Base-by-base conservation (phyloP, 345 rosid species). In the Chamaenerion angustifolium region DNA sequence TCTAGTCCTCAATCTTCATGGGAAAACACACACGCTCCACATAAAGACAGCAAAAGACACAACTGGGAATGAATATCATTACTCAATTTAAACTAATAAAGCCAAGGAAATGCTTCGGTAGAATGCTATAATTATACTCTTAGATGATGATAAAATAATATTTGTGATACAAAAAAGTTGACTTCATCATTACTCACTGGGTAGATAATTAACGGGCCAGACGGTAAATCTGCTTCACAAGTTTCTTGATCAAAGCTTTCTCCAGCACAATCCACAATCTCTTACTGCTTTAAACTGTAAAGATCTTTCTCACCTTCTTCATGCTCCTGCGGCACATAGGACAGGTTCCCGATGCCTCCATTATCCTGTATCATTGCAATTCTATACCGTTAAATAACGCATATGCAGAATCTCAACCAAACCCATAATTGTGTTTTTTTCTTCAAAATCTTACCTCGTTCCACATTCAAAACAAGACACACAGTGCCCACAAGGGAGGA, bases 401-500 rank as follows among this genome's bases (percentile, higher is more conserved):
- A 31, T 18, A 11, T 1, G 11, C 10, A 48, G 13, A 14, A 19
- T 48, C 12, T 48, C 6, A 19, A 9, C 0, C n/a, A 13, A 0
- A 48, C 12, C 27, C n/a, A 45, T 8, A 21, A 0, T 2, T 0
- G 3, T 21, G 25, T 21, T 21, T 21, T 21, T 21, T 21, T 0
- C 1, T 21, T 21, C 25, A 21, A 21, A 21, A 21, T 2, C 25
- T 57, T 84, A 88, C 99, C 96, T 79, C 43, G 85, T 74, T 66
- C 96, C 96, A 48, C 99, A 93, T 6, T 64, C 88, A 64, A 74
- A 88, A 67, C 95, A 93, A 63, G 99, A 78, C 21, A 85, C 80
- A 52, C 94, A 93, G 60, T 88, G 96, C 40, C 99, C 99, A 58
- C 99, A 93, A 11, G 95, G 95, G 74, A 93, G 96, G 72, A 93